phyloP scores from a whole-genome alignment of 345 rosid species.

The Brassica carinata region DNA sequence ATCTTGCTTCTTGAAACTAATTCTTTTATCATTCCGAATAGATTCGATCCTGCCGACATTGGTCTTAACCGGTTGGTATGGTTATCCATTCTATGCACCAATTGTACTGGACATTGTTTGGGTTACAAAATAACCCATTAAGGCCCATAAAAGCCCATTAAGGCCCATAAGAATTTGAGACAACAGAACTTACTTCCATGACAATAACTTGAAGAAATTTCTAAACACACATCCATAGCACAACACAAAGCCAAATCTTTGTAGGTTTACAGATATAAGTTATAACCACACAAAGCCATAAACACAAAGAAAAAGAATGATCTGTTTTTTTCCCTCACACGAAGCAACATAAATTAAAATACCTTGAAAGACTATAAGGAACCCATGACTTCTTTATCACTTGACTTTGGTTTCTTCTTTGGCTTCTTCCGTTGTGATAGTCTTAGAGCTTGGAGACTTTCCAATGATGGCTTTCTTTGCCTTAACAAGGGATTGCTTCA shows the following conservation, averaged over 20 bases:
- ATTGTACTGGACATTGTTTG: not conserved
- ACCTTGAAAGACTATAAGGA: not conserved
- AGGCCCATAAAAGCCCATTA: slow-evolving; percentile 3
- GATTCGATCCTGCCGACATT: not conserved
- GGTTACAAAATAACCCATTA: slow-evolving; percentile 12
- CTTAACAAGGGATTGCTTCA: slow-evolving; percentile 75
- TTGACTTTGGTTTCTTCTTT: slow-evolving; percentile 55
- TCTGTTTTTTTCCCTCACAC: not conserved
- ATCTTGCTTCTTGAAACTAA: not conserved
- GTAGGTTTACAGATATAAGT: slow-evolving; percentile 37
- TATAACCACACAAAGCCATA: slow-evolving; percentile 21
- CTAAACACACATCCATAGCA: slow-evolving; percentile 30
- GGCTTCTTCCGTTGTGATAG: slow-evolving; percentile 46
- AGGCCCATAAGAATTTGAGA: not conserved
- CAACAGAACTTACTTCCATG: not conserved
- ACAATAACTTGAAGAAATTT: not conserved
- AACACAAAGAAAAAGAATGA: slow-evolving; percentile 16
- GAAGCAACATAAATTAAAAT: slow-evolving; percentile 15
- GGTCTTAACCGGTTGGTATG: not conserved
- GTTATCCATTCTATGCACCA: not conserved
- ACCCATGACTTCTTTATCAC: slow-evolving; percentile 28
- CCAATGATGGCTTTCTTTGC: slow-evolving; percentile 81
- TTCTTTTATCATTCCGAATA: not conserved
- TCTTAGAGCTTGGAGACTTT: slow-evolving; percentile 73
- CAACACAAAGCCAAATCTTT: slow-evolving; percentile 43